phyloP scores from a whole-genome alignment of 352 stramenopile species.

The Phytophthora hibernalis region DNA sequence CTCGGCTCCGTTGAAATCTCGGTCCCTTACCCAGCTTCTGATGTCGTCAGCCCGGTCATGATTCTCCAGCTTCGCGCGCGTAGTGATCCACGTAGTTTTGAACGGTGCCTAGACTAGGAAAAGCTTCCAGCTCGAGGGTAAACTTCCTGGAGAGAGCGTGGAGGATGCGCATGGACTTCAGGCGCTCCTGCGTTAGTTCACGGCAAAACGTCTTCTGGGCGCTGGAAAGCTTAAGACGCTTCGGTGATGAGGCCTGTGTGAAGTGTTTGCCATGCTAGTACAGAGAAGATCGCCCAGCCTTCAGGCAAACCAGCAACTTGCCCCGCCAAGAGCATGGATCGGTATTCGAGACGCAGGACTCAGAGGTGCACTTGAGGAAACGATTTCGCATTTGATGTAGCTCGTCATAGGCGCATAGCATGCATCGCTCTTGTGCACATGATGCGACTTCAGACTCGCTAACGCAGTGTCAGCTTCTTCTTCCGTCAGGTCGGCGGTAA shows the following conservation, averaged over 20 bases:
- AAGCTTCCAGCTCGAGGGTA: background rate
- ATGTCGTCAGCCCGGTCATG: background rate
- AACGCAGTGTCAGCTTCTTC: background rate
- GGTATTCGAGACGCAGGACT: no score
- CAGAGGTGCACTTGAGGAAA: no score
- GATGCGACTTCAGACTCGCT: no score
- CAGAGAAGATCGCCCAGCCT: slow-evolving; percentile 1
- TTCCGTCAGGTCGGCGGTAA: background rate
- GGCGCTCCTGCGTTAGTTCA: background rate
- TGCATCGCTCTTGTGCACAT: no score
- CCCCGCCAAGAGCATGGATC: no score
- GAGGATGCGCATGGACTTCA: background rate
- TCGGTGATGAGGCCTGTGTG: background rate
- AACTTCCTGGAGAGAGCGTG: background rate
- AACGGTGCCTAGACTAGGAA: background rate
- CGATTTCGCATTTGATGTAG: no score
- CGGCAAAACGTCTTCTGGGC: background rate
- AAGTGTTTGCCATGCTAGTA: background rate
- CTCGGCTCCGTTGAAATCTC: background rate
- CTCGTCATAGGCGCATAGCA: no score
- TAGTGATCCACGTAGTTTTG: background rate
- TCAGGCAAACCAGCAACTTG: no score
- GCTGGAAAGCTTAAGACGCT: background rate
- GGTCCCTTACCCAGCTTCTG: background rate
- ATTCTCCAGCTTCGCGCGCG: background rate